phyloP scores from a whole-genome alignment of 108 stramenopile species.

The Fragilaria crotonensis region DNA sequence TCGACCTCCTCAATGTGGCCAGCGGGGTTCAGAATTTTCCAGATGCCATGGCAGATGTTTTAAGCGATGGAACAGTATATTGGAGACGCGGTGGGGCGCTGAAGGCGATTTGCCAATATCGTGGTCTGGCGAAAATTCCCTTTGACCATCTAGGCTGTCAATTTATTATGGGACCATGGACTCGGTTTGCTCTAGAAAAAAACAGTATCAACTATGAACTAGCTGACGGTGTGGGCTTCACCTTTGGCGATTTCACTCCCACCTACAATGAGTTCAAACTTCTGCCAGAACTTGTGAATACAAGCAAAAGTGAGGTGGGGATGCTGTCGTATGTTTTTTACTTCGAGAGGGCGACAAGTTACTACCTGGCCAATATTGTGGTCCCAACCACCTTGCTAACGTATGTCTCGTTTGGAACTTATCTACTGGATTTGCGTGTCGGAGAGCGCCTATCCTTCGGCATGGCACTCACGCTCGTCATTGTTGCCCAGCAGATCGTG shows the following conservation, averaged over 20 bases:
- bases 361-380: slow-evolving; percentile 12
- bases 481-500: slow-evolving; percentile 24
- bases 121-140: slow-evolving; percentile 8
- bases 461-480: slow-evolving; percentile 15
- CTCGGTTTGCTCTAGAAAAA: background rate
- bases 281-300: slow-evolving; percentile 12
- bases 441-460: slow-evolving; percentile 21
- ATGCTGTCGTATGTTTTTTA: slow-evolving; percentile 9
- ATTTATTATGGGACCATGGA: slow-evolving; percentile 5
- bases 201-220: background rate
- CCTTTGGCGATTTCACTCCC: slow-evolving; percentile 9
- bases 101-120: slow-evolving; percentile 10
- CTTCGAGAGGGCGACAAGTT: slow-evolving; percentile 5
- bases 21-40: slow-evolving; percentile 8
- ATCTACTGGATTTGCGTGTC: slow-evolving; percentile 17
- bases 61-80: slow-evolving; percentile 9
- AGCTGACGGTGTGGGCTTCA: background rate
- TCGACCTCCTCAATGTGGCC: slow-evolving; percentile 12
- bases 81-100: slow-evolving; percentile 12
- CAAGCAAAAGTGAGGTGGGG: background rate
- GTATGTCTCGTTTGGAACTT: slow-evolving; percentile 13
- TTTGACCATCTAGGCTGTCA: slow-evolving; percentile 13
- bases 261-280: slow-evolving; percentile 12
- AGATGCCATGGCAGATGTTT: slow-evolving; percentile 6
- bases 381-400: slow-evolving; percentile 21